Percentiles rank a stretch among this genome's conserved stretches.
Conservation (phyloP, 495 filamentous ascomycete species). For the Podospora comata region DNA sequence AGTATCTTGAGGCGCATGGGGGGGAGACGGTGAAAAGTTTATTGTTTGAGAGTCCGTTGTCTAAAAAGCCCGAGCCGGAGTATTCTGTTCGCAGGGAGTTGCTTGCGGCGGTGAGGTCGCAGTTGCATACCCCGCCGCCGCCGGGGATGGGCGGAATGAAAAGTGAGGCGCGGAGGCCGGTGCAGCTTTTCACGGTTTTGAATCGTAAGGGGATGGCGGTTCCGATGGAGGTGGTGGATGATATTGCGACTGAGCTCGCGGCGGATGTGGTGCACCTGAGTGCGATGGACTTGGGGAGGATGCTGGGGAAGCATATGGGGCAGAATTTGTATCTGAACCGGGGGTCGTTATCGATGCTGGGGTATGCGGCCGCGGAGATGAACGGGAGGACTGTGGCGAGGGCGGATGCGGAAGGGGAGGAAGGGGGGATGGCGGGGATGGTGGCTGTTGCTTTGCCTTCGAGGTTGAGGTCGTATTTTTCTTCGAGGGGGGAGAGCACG, state of each 20-base stretch:
- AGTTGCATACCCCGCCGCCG: slow-evolving; percentile 31
- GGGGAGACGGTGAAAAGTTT: slow-evolving; percentile 22
- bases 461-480: slow-evolving; percentile 25
- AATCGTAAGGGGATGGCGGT: slow-evolving; percentile 35
- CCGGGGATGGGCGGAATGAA: slow-evolving; percentile 19
- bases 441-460: slow-evolving; percentile 25
- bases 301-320: slow-evolving; percentile 69
- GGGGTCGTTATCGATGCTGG: slow-evolving; percentile 53
- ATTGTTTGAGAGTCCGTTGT: slow-evolving; percentile 25
- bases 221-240: slow-evolving; percentile 33
- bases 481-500: slow-evolving; percentile 14
- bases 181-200: slow-evolving; percentile 38
- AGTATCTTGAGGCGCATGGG: slow-evolving; percentile 7
- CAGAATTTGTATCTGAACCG: slow-evolving; percentile 52
- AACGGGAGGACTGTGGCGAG: slow-evolving; percentile 33
- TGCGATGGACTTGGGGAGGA: slow-evolving; percentile 74
- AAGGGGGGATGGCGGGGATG: slow-evolving; percentile 23
- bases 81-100: slow-evolving; percentile 37
- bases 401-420: slow-evolving; percentile 19
- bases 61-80: slow-evolving; percentile 24
- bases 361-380: slow-evolving; percentile 57
- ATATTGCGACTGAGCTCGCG: slow-evolving; percentile 55
- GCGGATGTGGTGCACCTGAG: slow-evolving; percentile 79
- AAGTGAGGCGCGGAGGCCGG: slow-evolving; percentile 33
- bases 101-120: slow-evolving; percentile 34